phyloP scores from a whole-genome alignment of 148 eudicot genomes.

The Amaranthus cruentus region DNA sequence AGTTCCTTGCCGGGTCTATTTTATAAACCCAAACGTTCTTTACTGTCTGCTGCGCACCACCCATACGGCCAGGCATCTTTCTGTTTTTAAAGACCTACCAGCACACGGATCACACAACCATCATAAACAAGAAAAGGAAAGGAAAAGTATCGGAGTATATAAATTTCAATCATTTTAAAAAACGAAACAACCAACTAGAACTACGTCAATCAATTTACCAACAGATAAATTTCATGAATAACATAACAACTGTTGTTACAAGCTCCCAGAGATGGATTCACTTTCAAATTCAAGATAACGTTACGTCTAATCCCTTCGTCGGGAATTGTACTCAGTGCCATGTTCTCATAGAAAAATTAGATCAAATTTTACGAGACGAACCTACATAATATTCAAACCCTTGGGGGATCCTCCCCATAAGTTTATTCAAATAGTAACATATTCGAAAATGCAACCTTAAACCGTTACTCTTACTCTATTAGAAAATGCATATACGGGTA shows the following conservation, averaged over 20 bases:
- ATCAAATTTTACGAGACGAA: no score
- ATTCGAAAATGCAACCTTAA: no score
- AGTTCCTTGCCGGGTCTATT: constrained; percentile 79
- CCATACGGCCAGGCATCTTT: constrained; percentile 98
- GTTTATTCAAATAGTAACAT: no score
- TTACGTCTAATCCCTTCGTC: neutral
- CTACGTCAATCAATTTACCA: no score
- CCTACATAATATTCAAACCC: no score
- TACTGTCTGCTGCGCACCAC: constrained; percentile 65
- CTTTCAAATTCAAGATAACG: neutral
- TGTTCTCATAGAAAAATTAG: neutral
- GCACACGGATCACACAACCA: constrained; percentile 9
- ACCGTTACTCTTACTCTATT: no score
- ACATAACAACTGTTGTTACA: neutral
- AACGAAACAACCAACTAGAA: neutral
- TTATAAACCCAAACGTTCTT: constrained; percentile 92
- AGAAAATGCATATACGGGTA: no score
- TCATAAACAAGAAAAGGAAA: neutral
- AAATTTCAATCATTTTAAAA: neutral
- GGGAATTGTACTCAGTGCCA: neutral
- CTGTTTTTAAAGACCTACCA: constrained; percentile 71
- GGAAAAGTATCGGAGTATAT: neutral
- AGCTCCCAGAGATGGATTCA: neutral
- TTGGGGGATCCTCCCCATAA: no score
- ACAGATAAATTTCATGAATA: neutral